These are phyloP conservation scores for Pseudogymnoascus sp. DNA, from an alignment of 2,329 filamentous ascomycete species.

Conservation along the genomic window DNA sequence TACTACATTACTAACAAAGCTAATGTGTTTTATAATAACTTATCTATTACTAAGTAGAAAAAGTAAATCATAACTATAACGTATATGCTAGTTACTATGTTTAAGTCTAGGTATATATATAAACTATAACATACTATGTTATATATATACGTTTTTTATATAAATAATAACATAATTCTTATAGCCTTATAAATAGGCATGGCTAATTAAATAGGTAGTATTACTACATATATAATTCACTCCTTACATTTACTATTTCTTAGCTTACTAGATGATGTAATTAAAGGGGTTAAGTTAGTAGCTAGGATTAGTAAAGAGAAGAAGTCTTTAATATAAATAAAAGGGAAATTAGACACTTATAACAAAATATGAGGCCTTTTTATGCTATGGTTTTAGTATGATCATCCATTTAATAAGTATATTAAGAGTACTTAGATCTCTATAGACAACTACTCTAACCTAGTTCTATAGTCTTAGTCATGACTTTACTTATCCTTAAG, in stretches of 20 bases:
- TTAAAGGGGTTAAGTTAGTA: conserved; percentile 12
- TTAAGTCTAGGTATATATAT: conserved; percentile 15
- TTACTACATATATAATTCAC: conserved; percentile 13
- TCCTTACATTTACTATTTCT: conserved; percentile 18
- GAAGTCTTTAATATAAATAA: conserved; percentile 8
- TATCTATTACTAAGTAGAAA: conserved; percentile 11
- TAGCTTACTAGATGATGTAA: conserved; percentile 15
- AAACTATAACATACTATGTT: conserved; percentile 18
- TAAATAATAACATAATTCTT: conserved; percentile 15
- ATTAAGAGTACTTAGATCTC: too few species aligned
- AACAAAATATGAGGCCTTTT: not conserved
- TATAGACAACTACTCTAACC: too few species aligned
- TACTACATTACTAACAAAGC: not conserved
- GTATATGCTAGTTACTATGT: conserved; percentile 12
- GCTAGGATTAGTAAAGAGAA: conserved; percentile 5
- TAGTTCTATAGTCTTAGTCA: not conserved
- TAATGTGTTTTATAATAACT: conserved; percentile 12
- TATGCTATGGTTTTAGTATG: too few species aligned
- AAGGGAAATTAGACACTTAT: not conserved
- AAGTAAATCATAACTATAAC: conserved; percentile 9
- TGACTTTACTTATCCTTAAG: too few species aligned
- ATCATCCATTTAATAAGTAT: too few species aligned
- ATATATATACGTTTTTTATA: conserved; percentile 19
- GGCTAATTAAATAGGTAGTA: conserved; percentile 14
- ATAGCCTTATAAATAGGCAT: conserved; percentile 14